A percentile compares a stretch with the other conserved stretches of the same genome.
Evolutionary conservation across 176 grass and related monocot species (phyloP).

Genomic region (Aegilops bicornis): DNA sequence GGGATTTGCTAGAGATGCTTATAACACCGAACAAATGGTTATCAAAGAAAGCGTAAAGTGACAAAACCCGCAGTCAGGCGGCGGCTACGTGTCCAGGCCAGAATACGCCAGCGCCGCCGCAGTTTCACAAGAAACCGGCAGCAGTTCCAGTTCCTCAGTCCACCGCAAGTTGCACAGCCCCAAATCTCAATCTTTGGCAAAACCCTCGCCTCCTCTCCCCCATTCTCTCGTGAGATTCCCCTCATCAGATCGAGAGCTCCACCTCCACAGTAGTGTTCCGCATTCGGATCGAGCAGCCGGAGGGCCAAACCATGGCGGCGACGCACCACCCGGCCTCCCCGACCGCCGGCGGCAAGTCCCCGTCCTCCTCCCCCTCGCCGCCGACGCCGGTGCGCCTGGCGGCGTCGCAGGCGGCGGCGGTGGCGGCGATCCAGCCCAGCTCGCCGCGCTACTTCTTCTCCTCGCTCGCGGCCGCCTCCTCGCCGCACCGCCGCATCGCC

Average conservation of each 20-base stretch:
- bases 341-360: constrained; percentile 23
- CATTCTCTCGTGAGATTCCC: too few relatives aligned
- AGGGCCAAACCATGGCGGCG: constrained; percentile 30
- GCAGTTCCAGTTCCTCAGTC: constrained; percentile 1
- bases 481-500: constrained; percentile 73
- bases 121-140: neutral
- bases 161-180: neutral
- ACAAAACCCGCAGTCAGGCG: neutral
- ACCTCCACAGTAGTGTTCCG: neutral
- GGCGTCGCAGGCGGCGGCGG: constrained; percentile 28
- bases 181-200: constrained; percentile 11
- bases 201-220: neutral
- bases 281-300: neutral
- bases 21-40: too few relatives aligned
- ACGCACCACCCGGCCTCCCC: constrained; percentile 43
- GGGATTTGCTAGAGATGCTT: too few relatives aligned
- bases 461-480: constrained; percentile 38
- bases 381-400: constrained; percentile 26
- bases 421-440: constrained; percentile 53
- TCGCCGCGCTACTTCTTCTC: constrained; percentile 69
- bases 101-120: neutral
- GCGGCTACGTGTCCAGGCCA: neutral
- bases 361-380: neutral
- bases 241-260: constrained; percentile 29
- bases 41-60: neutral